Evolutionary conservation across 352 stramenopile genomes (phyloP).

Genomic region (Thalassiosira livingstoniorum): DNA sequence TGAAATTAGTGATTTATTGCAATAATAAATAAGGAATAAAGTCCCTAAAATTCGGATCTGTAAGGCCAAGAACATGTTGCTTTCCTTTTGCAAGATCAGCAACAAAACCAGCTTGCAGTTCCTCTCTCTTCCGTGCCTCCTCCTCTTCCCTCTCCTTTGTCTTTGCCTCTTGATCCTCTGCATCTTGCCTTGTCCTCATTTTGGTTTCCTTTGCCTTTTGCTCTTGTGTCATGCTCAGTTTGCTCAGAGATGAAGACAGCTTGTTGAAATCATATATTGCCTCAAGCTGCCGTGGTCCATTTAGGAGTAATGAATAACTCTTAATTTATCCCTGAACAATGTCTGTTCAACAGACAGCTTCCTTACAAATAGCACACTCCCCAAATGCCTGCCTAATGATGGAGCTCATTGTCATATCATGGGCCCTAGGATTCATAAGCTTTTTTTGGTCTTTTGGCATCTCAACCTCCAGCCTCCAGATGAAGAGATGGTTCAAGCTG

Average conservation of each 20-base stretch:
- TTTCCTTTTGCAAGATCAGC: too few species aligned
- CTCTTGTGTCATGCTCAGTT: background rate
- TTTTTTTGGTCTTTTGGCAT: background rate
- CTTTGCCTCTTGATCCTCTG: too few species aligned
- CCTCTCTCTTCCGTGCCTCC: too few species aligned
- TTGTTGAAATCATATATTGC: background rate
- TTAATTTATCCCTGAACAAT: background rate
- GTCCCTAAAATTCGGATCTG: too few species aligned
- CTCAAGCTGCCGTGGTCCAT: constrained; percentile 1
- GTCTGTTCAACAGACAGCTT: background rate
- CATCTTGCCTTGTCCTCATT: too few species aligned
- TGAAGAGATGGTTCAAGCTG: too few species aligned
- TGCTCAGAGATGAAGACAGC: background rate
- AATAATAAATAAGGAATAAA: too few species aligned
- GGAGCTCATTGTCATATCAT: background rate
- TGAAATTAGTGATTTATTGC: too few species aligned
- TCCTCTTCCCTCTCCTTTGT: background rate
- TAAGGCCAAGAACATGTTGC: too few species aligned
- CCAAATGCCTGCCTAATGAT: background rate
- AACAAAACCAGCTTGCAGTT: too few species aligned
- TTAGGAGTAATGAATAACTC: background rate
- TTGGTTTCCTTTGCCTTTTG: too few species aligned
- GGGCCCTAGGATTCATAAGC: background rate
- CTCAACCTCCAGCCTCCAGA: too few species aligned
- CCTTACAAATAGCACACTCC: background rate